phyloP scores from a whole-genome alignment of 768 basidiomycete genomes.

The Crassisporium funariophilum region DNA sequence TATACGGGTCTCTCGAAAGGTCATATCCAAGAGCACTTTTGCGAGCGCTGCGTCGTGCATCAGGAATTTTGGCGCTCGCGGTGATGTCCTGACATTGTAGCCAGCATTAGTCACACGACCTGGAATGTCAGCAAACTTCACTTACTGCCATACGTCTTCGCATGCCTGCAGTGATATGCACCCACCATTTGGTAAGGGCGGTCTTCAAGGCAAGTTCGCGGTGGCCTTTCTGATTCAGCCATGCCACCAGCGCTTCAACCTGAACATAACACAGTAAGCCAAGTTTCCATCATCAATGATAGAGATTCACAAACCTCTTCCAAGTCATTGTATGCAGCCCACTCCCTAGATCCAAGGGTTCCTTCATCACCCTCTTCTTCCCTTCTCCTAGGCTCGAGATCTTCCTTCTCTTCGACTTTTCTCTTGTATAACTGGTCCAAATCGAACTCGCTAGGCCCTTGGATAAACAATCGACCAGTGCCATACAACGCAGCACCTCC shows the following conservation, averaged over 20 bases:
- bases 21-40: slow-evolving; percentile 62
- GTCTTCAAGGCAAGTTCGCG: slow-evolving; percentile 84
- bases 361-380: slow-evolving; percentile 84
- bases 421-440: slow-evolving; percentile 66
- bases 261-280: slow-evolving; percentile 33
- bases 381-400: slow-evolving; percentile 59
- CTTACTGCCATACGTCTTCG: slow-evolving; percentile 74
- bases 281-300: slow-evolving; percentile 1
- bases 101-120: slow-evolving; percentile 14
- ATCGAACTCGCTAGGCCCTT: slow-evolving; percentile 88
- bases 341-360: slow-evolving; percentile 73
- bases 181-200: slow-evolving; percentile 79
- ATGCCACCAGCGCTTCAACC: slow-evolving; percentile 82
- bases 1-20: slow-evolving; percentile 78
- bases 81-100: slow-evolving; percentile 60
- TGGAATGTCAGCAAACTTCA: slow-evolving; percentile 13
- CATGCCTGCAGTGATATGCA: slow-evolving; percentile 78
- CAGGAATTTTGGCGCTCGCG: slow-evolving; percentile 68
- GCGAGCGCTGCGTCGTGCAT: slow-evolving; percentile 79
- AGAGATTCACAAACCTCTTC: slow-evolving; percentile 69
- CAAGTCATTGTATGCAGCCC: slow-evolving; percentile 87
- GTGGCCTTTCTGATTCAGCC: slow-evolving; percentile 91
- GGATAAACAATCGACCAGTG: slow-evolving; percentile 88
- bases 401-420: slow-evolving; percentile 53
- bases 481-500: slow-evolving; percentile 84